Conservation (phyloP, 805 yeast genomes). For the Saturnispora gosingensis region DNA sequence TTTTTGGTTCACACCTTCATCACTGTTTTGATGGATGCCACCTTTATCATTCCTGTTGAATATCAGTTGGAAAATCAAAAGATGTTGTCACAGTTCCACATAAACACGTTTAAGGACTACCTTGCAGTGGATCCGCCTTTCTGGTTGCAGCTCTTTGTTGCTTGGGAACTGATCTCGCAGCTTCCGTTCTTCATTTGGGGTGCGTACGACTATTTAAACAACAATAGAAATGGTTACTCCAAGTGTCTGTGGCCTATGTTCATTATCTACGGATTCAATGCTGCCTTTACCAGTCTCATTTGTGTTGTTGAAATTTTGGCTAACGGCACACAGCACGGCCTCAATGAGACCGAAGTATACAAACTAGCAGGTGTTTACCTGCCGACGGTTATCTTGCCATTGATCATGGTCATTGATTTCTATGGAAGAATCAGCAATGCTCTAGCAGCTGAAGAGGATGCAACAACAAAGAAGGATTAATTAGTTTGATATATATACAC, state of each 20-base stretch:
- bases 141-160: slow-evolving; percentile 70
- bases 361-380: slow-evolving; percentile 46
- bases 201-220: slow-evolving; percentile 22
- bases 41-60: slow-evolving; percentile 52
- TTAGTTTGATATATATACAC: not conserved
- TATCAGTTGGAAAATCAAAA: slow-evolving; percentile 42
- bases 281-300: slow-evolving; percentile 65
- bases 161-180: slow-evolving; percentile 66
- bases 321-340: slow-evolving; percentile 29
- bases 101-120: slow-evolving; percentile 60
- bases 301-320: slow-evolving; percentile 49
- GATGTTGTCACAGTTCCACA: slow-evolving; percentile 47
- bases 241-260: slow-evolving; percentile 24
- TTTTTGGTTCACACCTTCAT: slow-evolving; percentile 61
- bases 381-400: slow-evolving; percentile 68
- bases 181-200: slow-evolving; percentile 63
- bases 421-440: slow-evolving; percentile 6
- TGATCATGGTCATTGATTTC: slow-evolving; percentile 41
- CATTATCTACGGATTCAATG: slow-evolving; percentile 71
- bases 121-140: slow-evolving; percentile 38
- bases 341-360: slow-evolving; percentile 29
- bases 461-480: not conserved
- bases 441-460: not conserved
- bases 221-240: slow-evolving; percentile 14
- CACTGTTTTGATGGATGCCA: slow-evolving; percentile 66